Evolutionary conservation across 2,329 filamentous ascomycete species (phyloP).

Genomic region (Clonostachys sp.): DNA sequence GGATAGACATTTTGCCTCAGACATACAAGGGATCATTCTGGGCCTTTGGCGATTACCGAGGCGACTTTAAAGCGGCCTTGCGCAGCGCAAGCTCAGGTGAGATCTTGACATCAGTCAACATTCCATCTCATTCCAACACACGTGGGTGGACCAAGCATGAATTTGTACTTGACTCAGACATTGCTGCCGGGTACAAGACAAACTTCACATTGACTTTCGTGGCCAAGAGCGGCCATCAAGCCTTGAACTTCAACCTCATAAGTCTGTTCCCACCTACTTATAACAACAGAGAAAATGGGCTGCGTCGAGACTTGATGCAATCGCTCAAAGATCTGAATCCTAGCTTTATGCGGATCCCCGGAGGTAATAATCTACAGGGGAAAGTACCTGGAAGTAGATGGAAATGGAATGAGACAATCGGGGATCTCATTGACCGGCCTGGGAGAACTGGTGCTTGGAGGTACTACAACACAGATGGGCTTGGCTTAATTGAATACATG

Average conservation of each 20-base stretch:
- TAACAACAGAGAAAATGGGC: constrained; percentile 2
- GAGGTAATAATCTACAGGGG: constrained; percentile 4
- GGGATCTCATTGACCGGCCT: constrained; percentile 24
- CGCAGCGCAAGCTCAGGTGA: not conserved
- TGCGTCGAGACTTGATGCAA: constrained; percentile 1
- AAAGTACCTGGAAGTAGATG: constrained; percentile 6
- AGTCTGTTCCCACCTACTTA: constrained; percentile 2
- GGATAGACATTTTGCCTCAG: not conserved
- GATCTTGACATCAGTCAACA: not conserved
- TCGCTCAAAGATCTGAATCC: not conserved
- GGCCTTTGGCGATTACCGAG: not conserved
- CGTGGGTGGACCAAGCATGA: not conserved
- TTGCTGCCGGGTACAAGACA: not conserved
- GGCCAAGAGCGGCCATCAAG: not conserved
- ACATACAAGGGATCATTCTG: constrained; percentile 1
- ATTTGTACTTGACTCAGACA: not conserved
- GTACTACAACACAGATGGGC: constrained; percentile 35
- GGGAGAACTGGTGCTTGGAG: constrained; percentile 35
- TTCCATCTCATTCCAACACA: not conserved
- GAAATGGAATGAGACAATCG: constrained; percentile 33
- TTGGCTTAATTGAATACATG: constrained; percentile 46
- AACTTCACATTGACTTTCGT: not conserved
- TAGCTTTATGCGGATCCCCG: constrained; percentile 1
- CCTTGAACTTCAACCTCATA: constrained; percentile 1
- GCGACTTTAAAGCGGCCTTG: not conserved